Evolutionary conservation across 31 red algal genomes (phyloP), one percentile per base, ranked within the genome.

Genomic region (Porphyra umbilicalis): DNA sequence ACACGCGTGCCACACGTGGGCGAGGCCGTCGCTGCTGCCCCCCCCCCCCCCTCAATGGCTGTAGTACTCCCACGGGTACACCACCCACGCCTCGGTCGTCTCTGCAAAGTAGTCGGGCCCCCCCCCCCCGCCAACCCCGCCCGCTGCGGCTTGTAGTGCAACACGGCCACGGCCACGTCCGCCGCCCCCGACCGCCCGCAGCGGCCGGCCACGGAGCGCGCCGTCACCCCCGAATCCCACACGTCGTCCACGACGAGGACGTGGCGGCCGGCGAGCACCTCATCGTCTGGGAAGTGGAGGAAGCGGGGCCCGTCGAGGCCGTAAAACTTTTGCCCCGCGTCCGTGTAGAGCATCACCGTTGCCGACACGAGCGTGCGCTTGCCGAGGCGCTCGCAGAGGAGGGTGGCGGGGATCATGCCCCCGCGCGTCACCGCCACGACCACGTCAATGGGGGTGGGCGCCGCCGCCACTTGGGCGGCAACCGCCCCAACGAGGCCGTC

Each of bases 11-110:
- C n/a, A n/a, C n/a, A n/a, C n/a, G n/a, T n/a, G n/a, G n/a, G n/a
- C n/a, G n/a, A n/a, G n/a, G n/a, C n/a, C n/a, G n/a, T n/a, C n/a
- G n/a, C n/a, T n/a, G n/a, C n/a, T n/a, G n/a, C n/a, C n/a, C n/a
- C n/a, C n/a, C n/a, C n/a, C n/a, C n/a, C n/a, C n/a, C n/a, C n/a
- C n/a, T n/a, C n/a, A n/a, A n/a, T n/a, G n/a, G n/a, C n/a, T n/a
- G n/a, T n/a, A n/a, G n/a, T n/a, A 33, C 78, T 98, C 96, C 96
- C 96, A 98, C 36, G 96, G 92, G 76, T 98, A 98, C 35, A 98
- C 84, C 37, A 98, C 79, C 96, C 96, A 98, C 35, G 90, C 77
- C 29, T 77, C 82, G 11, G 89, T 92, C 13, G 78, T 83, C 2
- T 83, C 76, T 15, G 86, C 86, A 35, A 82, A 98, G 82, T 84